Evolutionary conservation across 1,284 basidiomycete species (phyloP).

Genomic region (Xerocomus nothofagi): DNA sequence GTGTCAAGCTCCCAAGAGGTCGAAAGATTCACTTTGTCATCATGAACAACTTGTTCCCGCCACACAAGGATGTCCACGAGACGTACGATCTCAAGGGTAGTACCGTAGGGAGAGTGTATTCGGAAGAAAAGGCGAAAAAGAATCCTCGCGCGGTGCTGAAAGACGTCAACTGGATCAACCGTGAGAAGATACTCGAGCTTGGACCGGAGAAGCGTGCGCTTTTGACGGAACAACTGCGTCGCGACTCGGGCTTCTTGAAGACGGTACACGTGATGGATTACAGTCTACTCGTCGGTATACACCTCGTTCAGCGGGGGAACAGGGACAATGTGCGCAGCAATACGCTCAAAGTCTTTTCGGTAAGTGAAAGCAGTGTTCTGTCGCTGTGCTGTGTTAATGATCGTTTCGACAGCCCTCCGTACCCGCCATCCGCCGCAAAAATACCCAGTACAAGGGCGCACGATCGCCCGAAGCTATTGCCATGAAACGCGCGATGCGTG

Average conservation of each 20-base stretch:
- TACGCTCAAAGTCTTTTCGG: constrained; percentile 90
- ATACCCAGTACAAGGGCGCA: constrained; percentile 55
- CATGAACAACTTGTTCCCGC: constrained; percentile 99
- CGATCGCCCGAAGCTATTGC: constrained; percentile 74
- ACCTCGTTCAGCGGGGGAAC: constrained; percentile 90
- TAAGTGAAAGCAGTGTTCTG: constrained; percentile 39
- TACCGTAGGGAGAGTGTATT: constrained; percentile 85
- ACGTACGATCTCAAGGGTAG: constrained; percentile 97
- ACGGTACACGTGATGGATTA: constrained; percentile 94
- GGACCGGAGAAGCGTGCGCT: constrained; percentile 94
- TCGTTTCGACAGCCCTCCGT: constrained; percentile 58
- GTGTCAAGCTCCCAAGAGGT: constrained; percentile 93
- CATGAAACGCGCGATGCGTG: constrained; percentile 81
- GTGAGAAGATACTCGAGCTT: constrained; percentile 76
- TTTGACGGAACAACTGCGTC: constrained; percentile 84
- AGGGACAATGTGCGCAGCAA: constrained; percentile 87
- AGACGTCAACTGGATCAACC: constrained; percentile 95
- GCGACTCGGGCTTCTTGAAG: constrained; percentile 87
- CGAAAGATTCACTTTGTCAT: constrained; percentile 99
- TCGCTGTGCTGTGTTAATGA: constrained; percentile 4
- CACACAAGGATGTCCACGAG: constrained; percentile 97
- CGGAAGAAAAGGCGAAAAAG: constrained; percentile 78
- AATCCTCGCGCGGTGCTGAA: constrained; percentile 92
- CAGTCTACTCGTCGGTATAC: constrained; percentile 90
- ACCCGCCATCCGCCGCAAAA: constrained; percentile 53